A percentile compares a stretch with the other conserved stretches of the same genome.
Conservation (phyloP, 1,284 basidiomycete genomes). For the Mrakiaceae sp. region DNA sequence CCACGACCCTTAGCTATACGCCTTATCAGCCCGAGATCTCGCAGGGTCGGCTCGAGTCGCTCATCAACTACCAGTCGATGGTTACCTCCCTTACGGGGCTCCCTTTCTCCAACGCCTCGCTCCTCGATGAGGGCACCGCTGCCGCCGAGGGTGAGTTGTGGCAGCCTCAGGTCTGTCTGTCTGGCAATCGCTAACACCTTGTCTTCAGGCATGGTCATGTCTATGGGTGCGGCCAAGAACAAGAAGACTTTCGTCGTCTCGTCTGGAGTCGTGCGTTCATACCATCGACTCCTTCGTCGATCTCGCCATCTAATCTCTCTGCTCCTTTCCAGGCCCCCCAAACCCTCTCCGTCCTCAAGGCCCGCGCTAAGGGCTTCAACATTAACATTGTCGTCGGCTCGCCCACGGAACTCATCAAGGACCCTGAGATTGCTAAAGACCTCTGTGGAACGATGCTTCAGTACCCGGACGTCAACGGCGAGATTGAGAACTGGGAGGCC, state of each 20-base stretch:
- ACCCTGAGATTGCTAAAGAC: constrained; percentile 45
- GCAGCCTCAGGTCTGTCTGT: background rate
- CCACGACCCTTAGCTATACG: constrained; percentile 26
- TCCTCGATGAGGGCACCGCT: constrained; percentile 84
- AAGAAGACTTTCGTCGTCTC: constrained; percentile 80
- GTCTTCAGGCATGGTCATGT: constrained; percentile 56
- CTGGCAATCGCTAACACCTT: background rate
- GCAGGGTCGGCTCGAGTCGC: constrained; percentile 88
- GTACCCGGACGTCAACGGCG: constrained; percentile 84
- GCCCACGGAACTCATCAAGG: constrained; percentile 44
- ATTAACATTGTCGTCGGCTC: constrained; percentile 66
- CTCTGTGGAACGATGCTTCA: constrained; percentile 83
- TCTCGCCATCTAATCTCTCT: background rate
- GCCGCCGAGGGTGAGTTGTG: constrained; percentile 60
- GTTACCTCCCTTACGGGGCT: constrained; percentile 87
- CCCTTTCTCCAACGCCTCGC: constrained; percentile 87
- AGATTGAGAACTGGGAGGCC: constrained; percentile 61
- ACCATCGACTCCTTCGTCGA: background rate
- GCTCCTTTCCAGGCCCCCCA: constrained; percentile 46
- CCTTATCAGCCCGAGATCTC: constrained; percentile 81
- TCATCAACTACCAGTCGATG: constrained; percentile 97
- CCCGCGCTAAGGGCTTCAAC: constrained; percentile 80
- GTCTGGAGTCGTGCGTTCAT: constrained; percentile 44
- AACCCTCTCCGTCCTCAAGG: constrained; percentile 72
- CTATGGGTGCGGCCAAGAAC: constrained; percentile 55